Base-by-base conservation (phyloP, 768 basidiomycete species). In the Boletus vinaceobasis region DNA sequence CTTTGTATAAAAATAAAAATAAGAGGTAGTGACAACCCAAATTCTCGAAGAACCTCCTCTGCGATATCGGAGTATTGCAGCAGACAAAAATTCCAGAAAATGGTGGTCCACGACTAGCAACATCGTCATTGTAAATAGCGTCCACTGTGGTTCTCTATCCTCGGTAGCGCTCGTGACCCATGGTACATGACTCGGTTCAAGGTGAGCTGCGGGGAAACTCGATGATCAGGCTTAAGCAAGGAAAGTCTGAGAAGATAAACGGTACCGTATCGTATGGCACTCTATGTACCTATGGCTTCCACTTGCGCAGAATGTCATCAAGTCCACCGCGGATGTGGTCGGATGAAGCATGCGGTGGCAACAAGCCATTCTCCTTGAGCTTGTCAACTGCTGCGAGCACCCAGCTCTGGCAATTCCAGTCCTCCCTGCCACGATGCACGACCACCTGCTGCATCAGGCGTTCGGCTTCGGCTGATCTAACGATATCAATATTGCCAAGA, bases 351-450 rank as follows among this genome's bases (percentile, higher is more conserved):
- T 60, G 57, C 7, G 55, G 35, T 23, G 52, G 57, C 43, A 71
- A 42, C 44, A 63, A 27, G 40, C 36, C 55, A 6, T 53, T 50
- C 7, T 46, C 50, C 50, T 47, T 66, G 52, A 72, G 59, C 38
- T 55, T 57, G 35, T 68, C 68, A 1, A 69, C 55, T 7, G 66
- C 60, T 5, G 48, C 56, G 26, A 64, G 60, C 9, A 68, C 65
- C 66, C 69, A 71, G 45, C 21, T 69, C 54, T 70, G 71, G 32
- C 62, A 66, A 10, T 70, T 71, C 71, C 71, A 70, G 38, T 71
- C 64, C 56, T 66, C 64, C 37, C 55, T 67, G 48, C 58, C 61
- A n/a, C 61, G 63, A 52, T 63, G 58, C 17, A 68, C 51, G 49
- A 21, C 27, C 4, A 71, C 62, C 49, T 66, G 68, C 42, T 50